Percentiles rank a stretch among this genome's conserved stretches.
phyloP scores from a whole-genome alignment of 176 grass and related monocot genomes.

The Pontederia crassipes region DNA sequence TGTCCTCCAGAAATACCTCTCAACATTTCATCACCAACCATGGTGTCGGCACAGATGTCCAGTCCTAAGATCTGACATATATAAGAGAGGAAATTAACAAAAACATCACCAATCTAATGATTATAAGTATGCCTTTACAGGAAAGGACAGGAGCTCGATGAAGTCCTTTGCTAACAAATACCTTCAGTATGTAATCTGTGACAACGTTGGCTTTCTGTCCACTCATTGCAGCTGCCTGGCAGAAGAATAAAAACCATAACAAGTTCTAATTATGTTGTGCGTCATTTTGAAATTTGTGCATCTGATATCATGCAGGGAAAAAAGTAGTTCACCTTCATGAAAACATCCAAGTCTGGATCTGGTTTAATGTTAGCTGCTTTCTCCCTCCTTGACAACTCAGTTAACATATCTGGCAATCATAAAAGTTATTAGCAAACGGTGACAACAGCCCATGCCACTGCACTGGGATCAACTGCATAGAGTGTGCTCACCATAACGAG shows the following conservation, averaged over 20 bases:
- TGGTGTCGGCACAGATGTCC: conserved; percentile 75
- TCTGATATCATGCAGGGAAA: background rate
- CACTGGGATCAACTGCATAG: too few relatives aligned
- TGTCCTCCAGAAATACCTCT: conserved; percentile 92
- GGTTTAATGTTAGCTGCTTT: conserved; percentile 85
- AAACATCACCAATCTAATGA: background rate
- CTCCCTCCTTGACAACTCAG: conserved; percentile 81
- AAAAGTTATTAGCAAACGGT: too few relatives aligned
- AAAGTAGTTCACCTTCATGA: conserved; percentile 59
- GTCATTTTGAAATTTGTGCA: too few relatives aligned
- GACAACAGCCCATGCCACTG: too few relatives aligned
- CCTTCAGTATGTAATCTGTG: conserved; percentile 88
- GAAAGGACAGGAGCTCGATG: too few relatives aligned
- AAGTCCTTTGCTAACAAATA: conserved; percentile 6
- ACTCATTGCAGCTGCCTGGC: conserved; percentile 47
- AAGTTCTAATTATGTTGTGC: too few relatives aligned
- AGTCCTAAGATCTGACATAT: conserved; percentile 65
- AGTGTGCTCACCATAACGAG: conserved; percentile 41
- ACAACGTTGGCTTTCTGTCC: conserved; percentile 54
- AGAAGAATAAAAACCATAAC: background rate
- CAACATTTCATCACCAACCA: conserved; percentile 84
- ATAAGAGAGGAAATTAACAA: background rate
- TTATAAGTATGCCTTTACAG: too few relatives aligned
- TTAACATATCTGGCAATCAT: conserved; percentile 45
- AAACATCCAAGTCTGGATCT: conserved; percentile 85